phyloP scores from a whole-genome alignment of 805 yeast genomes.

The Metschnikowia kofuensis region DNA sequence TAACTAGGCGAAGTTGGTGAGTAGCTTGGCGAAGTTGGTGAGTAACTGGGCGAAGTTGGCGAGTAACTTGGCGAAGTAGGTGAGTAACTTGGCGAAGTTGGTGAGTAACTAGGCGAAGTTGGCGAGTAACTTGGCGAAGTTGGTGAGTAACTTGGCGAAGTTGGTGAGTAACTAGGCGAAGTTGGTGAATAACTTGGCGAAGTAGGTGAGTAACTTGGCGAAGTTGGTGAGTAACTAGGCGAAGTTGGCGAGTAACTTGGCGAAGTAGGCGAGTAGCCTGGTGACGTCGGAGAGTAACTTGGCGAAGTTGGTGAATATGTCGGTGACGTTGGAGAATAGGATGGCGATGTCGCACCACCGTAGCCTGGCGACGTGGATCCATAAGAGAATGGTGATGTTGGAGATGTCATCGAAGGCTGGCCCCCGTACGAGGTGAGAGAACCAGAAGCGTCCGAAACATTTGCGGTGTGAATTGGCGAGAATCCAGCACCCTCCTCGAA shows the following conservation, averaged over 20 bases:
- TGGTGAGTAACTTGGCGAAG: conserved; percentile 64
- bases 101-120: conserved; percentile 32
- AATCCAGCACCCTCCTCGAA: conserved; percentile 76
- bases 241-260: conserved; percentile 77
- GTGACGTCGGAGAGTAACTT: conserved; percentile 55
- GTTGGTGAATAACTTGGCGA: conserved; percentile 82
- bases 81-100: conserved; percentile 24
- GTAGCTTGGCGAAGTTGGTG: conserved; percentile 27
- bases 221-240: conserved; percentile 76
- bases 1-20: conserved; percentile 27
- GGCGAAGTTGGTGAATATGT: conserved; percentile 21
- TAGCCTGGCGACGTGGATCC: conserved; percentile 49
- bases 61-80: conserved; percentile 28
- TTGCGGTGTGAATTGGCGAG: conserved; percentile 92
- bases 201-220: conserved; percentile 72
- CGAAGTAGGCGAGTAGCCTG: conserved; percentile 62
- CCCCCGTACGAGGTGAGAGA: conserved; percentile 91
- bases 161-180: conserved; percentile 66
- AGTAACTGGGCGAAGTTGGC: conserved; percentile 28
- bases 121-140: conserved; percentile 73
- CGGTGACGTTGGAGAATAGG: conserved; percentile 32
- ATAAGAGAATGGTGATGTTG: conserved; percentile 57
- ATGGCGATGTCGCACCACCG: conserved; percentile 50
- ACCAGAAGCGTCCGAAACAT: conserved; percentile 69
- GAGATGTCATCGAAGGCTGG: conserved; percentile 46